These are phyloP conservation scores for Pseudozyma sp. DNA, from an alignment of 1,284 basidiomycete species.

Conservation along the genomic window DNA sequence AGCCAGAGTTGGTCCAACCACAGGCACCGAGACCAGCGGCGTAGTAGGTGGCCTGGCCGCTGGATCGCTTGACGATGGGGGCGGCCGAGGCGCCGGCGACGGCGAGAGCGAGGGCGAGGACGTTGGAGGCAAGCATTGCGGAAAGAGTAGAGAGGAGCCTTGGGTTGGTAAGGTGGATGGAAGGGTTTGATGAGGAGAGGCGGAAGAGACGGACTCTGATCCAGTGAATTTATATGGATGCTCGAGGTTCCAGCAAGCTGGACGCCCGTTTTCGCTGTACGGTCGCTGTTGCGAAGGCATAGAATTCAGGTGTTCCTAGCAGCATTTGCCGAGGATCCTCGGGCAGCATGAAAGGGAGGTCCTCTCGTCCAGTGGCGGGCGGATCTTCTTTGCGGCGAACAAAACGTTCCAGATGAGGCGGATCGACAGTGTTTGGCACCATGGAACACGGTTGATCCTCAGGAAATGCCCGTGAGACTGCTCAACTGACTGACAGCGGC, in stretches of 20 bases:
- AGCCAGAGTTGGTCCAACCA: slow-evolving; percentile 52
- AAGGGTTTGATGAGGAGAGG: slow-evolving; percentile 8
- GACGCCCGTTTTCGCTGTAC: slow-evolving; percentile 23
- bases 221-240: slow-evolving; percentile 29
- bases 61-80: slow-evolving; percentile 47
- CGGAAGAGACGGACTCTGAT: not conserved
- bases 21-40: slow-evolving; percentile 53
- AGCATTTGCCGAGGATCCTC: slow-evolving; percentile 26
- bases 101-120: slow-evolving; percentile 49
- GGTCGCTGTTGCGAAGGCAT: slow-evolving; percentile 2
- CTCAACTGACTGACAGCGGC: slow-evolving; percentile 31
- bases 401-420: slow-evolving; percentile 33
- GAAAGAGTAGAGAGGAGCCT: slow-evolving; percentile 10
- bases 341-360: slow-evolving; percentile 11
- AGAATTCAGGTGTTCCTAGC: slow-evolving; percentile 27
- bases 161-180: not conserved
- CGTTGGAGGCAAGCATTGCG: slow-evolving; percentile 58
- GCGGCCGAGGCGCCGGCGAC: slow-evolving; percentile 54
- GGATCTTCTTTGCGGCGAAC: slow-evolving; percentile 28
- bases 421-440: slow-evolving; percentile 32
- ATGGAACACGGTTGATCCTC: slow-evolving; percentile 27
- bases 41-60: slow-evolving; percentile 62
- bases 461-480: slow-evolving; percentile 41
- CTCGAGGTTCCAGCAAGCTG: not conserved
- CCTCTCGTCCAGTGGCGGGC: slow-evolving; percentile 1